Evolutionary conservation across 495 filamentous ascomycete genomes (phyloP).

Genomic region (Aspergillus incahuasiensis): DNA sequence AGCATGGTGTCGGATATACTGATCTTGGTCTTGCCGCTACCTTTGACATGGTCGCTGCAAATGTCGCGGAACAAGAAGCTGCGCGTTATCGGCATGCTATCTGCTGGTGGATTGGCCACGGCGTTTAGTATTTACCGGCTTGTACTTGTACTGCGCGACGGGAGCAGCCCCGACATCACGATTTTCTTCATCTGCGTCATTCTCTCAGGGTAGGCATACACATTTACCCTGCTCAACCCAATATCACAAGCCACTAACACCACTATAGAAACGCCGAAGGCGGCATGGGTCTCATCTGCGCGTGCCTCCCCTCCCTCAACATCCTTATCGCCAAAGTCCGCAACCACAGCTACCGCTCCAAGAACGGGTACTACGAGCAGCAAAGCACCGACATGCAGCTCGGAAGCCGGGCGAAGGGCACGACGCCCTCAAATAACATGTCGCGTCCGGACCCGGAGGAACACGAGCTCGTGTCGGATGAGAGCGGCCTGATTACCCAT

Average conservation of each 20-base stretch:
- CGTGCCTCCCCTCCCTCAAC: slow-evolving; percentile 42
- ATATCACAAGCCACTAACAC: no score
- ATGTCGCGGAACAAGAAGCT: slow-evolving; percentile 43
- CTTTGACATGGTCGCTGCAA: slow-evolving; percentile 44
- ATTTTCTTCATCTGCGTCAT: slow-evolving; percentile 42
- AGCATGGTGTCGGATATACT: slow-evolving; percentile 43
- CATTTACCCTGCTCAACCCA: neutral
- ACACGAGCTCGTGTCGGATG: slow-evolving; percentile 27
- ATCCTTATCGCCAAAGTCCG: slow-evolving; percentile 29
- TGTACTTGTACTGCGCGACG: slow-evolving; percentile 34
- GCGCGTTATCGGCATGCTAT: slow-evolving; percentile 41
- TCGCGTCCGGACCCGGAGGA: slow-evolving; percentile 17
- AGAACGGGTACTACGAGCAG: slow-evolving; percentile 29
- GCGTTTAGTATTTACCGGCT: slow-evolving; percentile 44
- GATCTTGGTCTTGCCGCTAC: slow-evolving; percentile 43
- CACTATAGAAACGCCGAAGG: slow-evolving; percentile 45
- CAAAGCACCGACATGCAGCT: slow-evolving; percentile 15
- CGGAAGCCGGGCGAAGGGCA: neutral
- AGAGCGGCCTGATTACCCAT: slow-evolving; percentile 34
- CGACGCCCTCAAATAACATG: neutral
- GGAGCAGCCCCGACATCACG: slow-evolving; percentile 30
- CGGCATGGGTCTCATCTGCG: slow-evolving; percentile 45
- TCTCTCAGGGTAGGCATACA: slow-evolving; percentile 38
- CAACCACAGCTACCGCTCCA: slow-evolving; percentile 26
- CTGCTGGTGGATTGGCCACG: slow-evolving; percentile 44